A percentile compares a stretch with the other conserved stretches of the same genome.
Conservation (phyloP, 352 stramenopile genomes). For the Globisporangium nunn region DNA sequence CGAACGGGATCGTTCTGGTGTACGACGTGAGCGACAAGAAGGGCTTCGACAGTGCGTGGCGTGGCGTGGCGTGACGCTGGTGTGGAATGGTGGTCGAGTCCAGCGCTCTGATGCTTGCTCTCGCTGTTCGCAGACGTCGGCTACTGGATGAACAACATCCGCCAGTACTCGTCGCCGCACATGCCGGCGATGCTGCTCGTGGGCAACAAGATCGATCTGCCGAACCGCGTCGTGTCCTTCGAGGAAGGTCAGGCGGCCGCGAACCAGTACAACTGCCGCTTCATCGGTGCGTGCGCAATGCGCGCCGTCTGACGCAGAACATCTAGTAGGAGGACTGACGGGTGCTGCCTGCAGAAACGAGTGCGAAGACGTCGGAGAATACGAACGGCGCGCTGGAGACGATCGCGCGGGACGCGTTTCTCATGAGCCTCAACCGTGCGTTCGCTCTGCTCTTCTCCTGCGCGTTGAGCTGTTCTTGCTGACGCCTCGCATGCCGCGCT, state of each 20-base stretch:
- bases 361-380: slow-evolving; percentile 85
- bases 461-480: background rate
- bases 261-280: slow-evolving; percentile 80
- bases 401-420: slow-evolving; percentile 77
- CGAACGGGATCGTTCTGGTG: slow-evolving; percentile 91
- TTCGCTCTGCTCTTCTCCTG: slow-evolving; percentile 9
- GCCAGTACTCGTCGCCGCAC: slow-evolving; percentile 71
- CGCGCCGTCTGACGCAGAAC: too few species aligned
- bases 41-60: slow-evolving; percentile 86
- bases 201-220: slow-evolving; percentile 91
- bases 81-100: background rate
- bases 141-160: slow-evolving; percentile 96
- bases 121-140: slow-evolving; percentile 65
- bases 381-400: slow-evolving; percentile 82
- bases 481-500: background rate
- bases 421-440: slow-evolving; percentile 84
- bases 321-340: background rate
- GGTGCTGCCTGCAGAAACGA: slow-evolving; percentile 52
- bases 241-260: slow-evolving; percentile 77
- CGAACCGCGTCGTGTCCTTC: slow-evolving; percentile 68
- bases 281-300: slow-evolving; percentile 52
- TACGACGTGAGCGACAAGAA: slow-evolving; percentile 91
- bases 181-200: slow-evolving; percentile 84
- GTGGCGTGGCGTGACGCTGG: background rate
- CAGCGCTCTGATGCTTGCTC: slow-evolving; percentile 4